Evolutionary conservation across 192 early-diverging fungal genomes (phyloP), one percentile per base, ranked within the genome.

Genomic region (Coemansia sp.): DNA sequence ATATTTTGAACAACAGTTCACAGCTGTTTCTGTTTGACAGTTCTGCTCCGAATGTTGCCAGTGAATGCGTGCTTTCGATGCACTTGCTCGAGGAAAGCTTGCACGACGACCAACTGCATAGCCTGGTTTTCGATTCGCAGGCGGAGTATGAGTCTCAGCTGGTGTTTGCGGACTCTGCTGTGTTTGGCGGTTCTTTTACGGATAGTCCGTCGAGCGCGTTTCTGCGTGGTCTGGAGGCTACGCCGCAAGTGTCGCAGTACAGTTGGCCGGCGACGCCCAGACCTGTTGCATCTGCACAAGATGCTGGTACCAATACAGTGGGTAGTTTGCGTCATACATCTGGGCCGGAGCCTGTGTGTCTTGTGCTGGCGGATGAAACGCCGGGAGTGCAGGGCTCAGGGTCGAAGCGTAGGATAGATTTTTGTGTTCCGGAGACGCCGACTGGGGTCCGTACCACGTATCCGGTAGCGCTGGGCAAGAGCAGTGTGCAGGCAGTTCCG

Each of bases 81-180:
- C 68, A 70, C 25, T 50, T 64, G 5, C 64, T 69, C 41, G 67
- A 75, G 19, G 62, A 75, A 37, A 75, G 73, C 53, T 23, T 62
- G 5, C 57, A 45, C 5, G 73, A 75, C 38, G 73, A 75, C 19
- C 60, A 56, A 8, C 12, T 59, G 9, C 43, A 69, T 35, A 69
- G 53, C 35, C 23, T 62, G 52, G 23, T 65, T n/a, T 11, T 54
- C 3, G 58, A 65, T 17, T 74, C 72, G 12, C 66, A 64, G 52
- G 60, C n/a, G 22, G 24, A 51, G 24, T 19, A 22, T 7, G 45
- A 49, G 25, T 60, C 59, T 5, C 61, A 63, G 11, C 2, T 63
- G 11, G 38, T n/a, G 19, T 12, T 24, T 22, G 19, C 9, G 38
- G 39, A 38, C 32, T 35, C 3, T 14, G 11, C 35, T 5, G 32